These are phyloP conservation scores for Lasiosphaeria hispida DNA, from an alignment of 495 filamentous ascomycete genomes.

Conservation along the genomic window DNA sequence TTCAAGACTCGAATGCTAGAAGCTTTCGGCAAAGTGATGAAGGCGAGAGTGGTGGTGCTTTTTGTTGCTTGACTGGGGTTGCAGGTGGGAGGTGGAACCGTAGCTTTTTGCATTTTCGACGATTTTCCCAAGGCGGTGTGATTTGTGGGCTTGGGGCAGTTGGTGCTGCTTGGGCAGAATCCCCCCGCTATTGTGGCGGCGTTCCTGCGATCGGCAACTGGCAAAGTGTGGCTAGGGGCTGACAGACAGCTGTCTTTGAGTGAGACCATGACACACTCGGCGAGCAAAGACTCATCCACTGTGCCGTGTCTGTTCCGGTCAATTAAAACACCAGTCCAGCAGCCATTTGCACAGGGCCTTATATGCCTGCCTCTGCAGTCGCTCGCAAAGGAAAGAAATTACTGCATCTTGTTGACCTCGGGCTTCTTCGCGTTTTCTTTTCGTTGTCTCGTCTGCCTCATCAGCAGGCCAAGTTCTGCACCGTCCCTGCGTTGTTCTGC, in stretches of 20 bases:
- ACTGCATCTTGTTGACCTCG: no score
- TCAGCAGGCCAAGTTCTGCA: no score
- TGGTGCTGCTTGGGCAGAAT: conserved; percentile 18
- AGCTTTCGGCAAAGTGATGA: conserved; percentile 77
- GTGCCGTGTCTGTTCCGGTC: no score
- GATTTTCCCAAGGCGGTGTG: conserved; percentile 6
- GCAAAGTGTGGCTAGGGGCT: no score
- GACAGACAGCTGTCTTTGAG: not conserved
- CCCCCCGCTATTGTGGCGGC: conserved; percentile 10
- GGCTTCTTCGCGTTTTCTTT: no score
- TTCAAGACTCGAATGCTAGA: conserved; percentile 66
- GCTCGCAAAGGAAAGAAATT: no score
- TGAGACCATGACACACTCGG: conserved; percentile 8
- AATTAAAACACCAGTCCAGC: no score
- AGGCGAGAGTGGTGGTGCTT: conserved; percentile 37
- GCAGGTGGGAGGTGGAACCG: not conserved
- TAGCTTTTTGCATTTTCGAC: conserved; percentile 19
- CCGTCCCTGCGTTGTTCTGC: no score
- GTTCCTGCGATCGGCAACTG: no score
- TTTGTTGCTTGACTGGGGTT: conserved; percentile 11
- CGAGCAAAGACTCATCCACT: not conserved
- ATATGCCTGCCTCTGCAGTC: no score
- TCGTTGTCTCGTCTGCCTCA: no score
- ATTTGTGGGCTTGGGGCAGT: conserved; percentile 1
- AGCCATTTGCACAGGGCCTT: no score